phyloP scores from a whole-genome alignment of 768 basidiomycete genomes.

The Trametes coccinea region DNA sequence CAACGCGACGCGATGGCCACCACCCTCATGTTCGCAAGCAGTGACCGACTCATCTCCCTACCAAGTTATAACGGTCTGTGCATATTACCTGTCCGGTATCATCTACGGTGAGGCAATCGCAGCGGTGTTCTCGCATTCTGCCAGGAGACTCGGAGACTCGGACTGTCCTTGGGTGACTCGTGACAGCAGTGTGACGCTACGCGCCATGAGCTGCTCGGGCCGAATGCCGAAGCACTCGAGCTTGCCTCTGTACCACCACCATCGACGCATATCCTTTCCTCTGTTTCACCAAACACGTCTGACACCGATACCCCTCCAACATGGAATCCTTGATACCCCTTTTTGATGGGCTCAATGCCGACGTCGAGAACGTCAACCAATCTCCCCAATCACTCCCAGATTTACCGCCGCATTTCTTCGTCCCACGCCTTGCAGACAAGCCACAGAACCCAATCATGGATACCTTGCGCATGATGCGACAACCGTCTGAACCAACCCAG shows the following conservation, averaged over 20 bases:
- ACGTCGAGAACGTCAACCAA: not conserved
- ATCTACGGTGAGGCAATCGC: too few species aligned
- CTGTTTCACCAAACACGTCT: not conserved
- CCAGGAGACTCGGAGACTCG: too few species aligned
- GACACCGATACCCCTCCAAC: not conserved
- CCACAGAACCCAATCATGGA: constrained; percentile 82
- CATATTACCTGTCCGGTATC: too few species aligned
- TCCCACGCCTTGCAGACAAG: constrained; percentile 65
- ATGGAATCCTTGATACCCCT: not conserved
- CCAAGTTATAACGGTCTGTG: too few species aligned
- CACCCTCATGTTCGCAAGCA: not conserved
- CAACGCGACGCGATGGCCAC: not conserved
- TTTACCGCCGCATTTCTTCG: constrained; percentile 46
- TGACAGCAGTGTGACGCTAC: not conserved
- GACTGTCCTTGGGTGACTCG: not conserved
- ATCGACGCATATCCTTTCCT: too few species aligned
- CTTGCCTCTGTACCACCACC: too few species aligned
- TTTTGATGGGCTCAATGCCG: not conserved
- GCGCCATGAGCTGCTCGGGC: not conserved
- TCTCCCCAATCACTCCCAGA: constrained; percentile 13
- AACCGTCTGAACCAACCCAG: not conserved
- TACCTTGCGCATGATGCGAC: constrained; percentile 38
- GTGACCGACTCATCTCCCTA: too few species aligned
- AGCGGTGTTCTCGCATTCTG: too few species aligned
- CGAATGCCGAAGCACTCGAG: not conserved